Conservation (phyloP, 2,329 filamentous ascomycete species). For the Beauveria sp. region DNA sequence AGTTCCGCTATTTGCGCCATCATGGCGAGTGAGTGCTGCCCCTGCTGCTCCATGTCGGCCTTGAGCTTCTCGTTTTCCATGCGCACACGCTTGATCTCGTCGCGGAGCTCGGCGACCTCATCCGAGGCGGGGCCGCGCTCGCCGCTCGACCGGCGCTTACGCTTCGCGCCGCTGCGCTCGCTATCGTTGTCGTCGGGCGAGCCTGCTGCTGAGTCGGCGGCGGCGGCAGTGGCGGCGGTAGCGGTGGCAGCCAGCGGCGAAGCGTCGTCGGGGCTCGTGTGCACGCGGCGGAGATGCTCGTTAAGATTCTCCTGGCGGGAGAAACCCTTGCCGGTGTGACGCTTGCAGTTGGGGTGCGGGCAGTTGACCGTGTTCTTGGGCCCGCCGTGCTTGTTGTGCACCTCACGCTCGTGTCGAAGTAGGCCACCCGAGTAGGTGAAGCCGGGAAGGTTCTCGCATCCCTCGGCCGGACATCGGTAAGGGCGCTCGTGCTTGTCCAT, state of each 20-base stretch:
- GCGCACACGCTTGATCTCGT: conserved; percentile 60
- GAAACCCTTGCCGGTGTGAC: conserved; percentile 81
- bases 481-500: conserved; percentile 97
- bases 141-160: conserved; percentile 34
- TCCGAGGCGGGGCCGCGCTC: conserved; percentile 19
- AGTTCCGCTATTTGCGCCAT: conserved; percentile 41
- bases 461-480: conserved; percentile 75
- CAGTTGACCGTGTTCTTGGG: conserved; percentile 84
- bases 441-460: conserved; percentile 83
- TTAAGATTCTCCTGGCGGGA: conserved; percentile 90
- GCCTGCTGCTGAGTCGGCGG: conserved; percentile 12
- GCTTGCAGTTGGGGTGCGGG: conserved; percentile 79
- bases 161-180: conserved; percentile 38
- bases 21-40: conserved; percentile 37
- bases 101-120: conserved; percentile 49
- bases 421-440: conserved; percentile 94
- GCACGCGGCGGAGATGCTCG: conserved; percentile 87
- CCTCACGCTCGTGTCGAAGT: conserved; percentile 83
- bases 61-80: conserved; percentile 55
- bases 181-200: conserved; percentile 40
- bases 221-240: conserved; percentile 18
- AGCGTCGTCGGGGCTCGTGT: conserved; percentile 45
- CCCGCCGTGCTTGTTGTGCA: conserved; percentile 83
- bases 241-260: conserved; percentile 26
- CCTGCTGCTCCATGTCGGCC: conserved; percentile 41